Percentiles rank a stretch among this genome's conserved stretches.
These are phyloP conservation scores for Trichoderma breve DNA, from an alignment of 2,329 filamentous ascomycete genomes.

Conservation along the genomic window DNA sequence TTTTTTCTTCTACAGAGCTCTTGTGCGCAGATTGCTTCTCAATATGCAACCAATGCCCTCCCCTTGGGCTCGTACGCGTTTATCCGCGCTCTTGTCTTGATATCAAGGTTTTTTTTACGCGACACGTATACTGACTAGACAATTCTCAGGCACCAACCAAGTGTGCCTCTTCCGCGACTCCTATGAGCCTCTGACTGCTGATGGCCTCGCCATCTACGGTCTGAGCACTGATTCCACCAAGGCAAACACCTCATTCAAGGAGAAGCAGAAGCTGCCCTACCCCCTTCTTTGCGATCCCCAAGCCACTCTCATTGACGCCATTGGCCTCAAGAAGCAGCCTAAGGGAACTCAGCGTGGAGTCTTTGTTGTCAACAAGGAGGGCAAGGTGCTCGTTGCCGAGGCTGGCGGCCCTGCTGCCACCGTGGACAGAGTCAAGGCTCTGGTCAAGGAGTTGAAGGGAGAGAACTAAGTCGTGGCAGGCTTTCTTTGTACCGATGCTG, in stretches of 20 bases:
- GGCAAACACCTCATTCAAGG: conserved; percentile 88
- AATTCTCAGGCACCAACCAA: conserved; percentile 77
- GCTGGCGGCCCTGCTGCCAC: conserved; percentile 76
- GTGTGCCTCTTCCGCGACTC: conserved; percentile 90
- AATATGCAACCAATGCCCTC: not conserved
- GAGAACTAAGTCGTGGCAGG: conserved; percentile 14
- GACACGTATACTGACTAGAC: conserved; percentile 8
- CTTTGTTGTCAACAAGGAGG: conserved; percentile 78
- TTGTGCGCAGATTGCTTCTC: not conserved
- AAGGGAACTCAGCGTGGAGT: conserved; percentile 83
- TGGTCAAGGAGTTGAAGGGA: conserved; percentile 53
- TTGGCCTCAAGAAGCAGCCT: conserved; percentile 84
- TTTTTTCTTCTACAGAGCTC: not conserved
- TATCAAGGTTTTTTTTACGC: not conserved
- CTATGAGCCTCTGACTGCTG: conserved; percentile 70
- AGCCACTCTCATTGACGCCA: conserved; percentile 72
- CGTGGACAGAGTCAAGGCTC: conserved; percentile 69
- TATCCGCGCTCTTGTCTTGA: not conserved
- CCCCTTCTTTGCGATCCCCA: conserved; percentile 79
- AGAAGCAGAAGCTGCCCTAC: conserved; percentile 87
- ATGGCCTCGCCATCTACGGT: conserved; percentile 83
- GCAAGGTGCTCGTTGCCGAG: conserved; percentile 74
- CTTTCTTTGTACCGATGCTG: not conserved
- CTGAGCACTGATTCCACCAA: conserved; percentile 85
- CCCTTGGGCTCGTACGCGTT: not conserved